phyloP scores from a whole-genome alignment of 306 rosid genomes.

The Mimosa pudica region DNA sequence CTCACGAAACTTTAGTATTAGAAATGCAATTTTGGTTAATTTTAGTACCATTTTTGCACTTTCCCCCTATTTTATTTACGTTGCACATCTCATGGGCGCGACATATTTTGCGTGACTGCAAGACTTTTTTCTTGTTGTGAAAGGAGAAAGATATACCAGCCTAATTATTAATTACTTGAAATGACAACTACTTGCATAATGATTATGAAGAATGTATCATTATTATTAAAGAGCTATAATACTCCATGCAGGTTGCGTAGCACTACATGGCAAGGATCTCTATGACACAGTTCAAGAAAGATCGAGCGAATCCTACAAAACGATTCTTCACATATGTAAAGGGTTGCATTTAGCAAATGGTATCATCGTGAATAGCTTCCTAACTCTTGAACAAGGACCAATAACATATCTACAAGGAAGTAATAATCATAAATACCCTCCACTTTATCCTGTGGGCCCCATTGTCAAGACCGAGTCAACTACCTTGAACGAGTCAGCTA shows the following conservation, averaged over 20 bases:
- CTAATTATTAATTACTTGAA: too few species aligned
- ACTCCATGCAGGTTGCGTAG: background rate
- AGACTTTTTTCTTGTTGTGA: too few species aligned
- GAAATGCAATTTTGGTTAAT: too few species aligned
- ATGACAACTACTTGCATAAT: too few species aligned
- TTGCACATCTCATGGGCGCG: too few species aligned
- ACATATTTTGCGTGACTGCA: too few species aligned
- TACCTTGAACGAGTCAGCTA: background rate
- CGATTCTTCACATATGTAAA: background rate
- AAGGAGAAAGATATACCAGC: too few species aligned
- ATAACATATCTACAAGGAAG: constrained; percentile 9
- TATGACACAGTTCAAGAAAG: background rate
- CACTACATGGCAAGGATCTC: background rate
- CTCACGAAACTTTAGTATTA: too few species aligned
- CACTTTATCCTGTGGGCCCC: background rate
- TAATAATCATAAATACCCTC: background rate
- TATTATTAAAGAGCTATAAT: background rate
- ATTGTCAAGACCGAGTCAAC: constrained; percentile 17
- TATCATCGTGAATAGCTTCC: background rate
- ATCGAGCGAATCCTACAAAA: background rate
- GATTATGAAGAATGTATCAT: too few species aligned
- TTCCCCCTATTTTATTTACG: too few species aligned
- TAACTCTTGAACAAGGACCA: background rate
- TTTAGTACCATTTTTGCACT: too few species aligned
- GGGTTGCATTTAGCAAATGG: background rate